phyloP scores from a whole-genome alignment of 306 rosid genomes.

The Mimosa bimucronata region DNA sequence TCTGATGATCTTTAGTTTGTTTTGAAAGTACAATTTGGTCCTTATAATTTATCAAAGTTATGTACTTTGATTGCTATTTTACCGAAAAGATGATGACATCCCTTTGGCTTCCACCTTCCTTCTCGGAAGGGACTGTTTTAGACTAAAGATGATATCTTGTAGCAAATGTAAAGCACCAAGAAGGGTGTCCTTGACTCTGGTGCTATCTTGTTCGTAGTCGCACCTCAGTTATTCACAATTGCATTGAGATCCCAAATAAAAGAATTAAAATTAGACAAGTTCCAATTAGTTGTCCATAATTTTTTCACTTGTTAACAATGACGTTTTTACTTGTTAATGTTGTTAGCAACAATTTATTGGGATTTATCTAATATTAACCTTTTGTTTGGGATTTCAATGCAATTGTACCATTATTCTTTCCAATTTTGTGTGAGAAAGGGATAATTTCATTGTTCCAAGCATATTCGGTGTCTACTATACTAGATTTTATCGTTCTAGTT shows the following conservation, averaged over 20 bases:
- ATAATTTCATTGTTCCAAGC: neutral
- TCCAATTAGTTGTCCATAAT: too few species aligned
- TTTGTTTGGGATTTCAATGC: too few species aligned
- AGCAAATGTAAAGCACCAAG: neutral
- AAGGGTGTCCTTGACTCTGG: neutral
- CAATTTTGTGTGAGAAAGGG: neutral
- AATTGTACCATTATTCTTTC: too few species aligned
- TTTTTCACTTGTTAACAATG: too few species aligned
- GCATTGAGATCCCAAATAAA: too few species aligned
- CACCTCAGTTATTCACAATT: neutral
- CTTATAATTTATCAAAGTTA: conserved; percentile 16
- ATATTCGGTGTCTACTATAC: neutral
- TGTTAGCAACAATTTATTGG: too few species aligned
- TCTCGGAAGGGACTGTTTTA: neutral
- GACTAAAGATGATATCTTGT: neutral
- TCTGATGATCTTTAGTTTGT: conserved; percentile 21
- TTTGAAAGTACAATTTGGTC: conserved; percentile 18
- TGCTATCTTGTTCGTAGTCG: neutral
- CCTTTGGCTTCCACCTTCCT: neutral
- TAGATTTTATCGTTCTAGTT: neutral
- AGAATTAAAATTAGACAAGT: too few species aligned
- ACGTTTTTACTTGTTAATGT: too few species aligned
- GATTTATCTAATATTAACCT: too few species aligned
- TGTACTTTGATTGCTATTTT: conserved; percentile 10
- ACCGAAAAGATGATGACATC: neutral